These are phyloP conservation scores for Rhodotorula sphaerocarpa DNA, from an alignment of 768 basidiomycete species.

Conservation along the genomic window DNA sequence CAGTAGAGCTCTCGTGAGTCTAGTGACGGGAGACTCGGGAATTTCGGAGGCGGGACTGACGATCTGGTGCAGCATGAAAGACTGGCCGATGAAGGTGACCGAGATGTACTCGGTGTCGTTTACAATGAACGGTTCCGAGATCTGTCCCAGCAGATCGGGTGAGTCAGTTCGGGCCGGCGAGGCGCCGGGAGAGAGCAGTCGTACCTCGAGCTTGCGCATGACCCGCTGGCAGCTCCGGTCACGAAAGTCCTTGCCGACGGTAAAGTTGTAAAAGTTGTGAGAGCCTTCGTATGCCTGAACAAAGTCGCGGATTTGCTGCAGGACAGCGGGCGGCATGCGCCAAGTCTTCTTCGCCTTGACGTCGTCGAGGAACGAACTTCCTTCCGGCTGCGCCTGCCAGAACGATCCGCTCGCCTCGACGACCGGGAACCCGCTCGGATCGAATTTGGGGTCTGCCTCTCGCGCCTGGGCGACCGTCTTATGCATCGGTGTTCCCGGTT, in stretches of 20 bases:
- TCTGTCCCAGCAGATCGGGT: slow-evolving; percentile 45
- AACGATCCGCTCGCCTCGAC: slow-evolving; percentile 28
- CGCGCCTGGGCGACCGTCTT: slow-evolving; percentile 36
- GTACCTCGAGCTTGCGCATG: slow-evolving; percentile 78
- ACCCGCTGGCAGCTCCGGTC: slow-evolving; percentile 75
- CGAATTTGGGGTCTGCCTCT: neutral
- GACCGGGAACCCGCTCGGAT: slow-evolving; percentile 1
- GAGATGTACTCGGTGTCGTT: slow-evolving; percentile 92
- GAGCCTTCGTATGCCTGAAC: slow-evolving; percentile 69
- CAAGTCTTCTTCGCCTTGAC: slow-evolving; percentile 48
- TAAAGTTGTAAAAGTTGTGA: slow-evolving; percentile 98
- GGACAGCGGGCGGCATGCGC: slow-evolving; percentile 53
- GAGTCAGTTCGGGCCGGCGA: neutral
- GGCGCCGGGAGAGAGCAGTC: neutral
- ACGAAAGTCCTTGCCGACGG: slow-evolving; percentile 71
- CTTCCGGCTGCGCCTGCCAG: slow-evolving; percentile 31
- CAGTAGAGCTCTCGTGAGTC: neutral
- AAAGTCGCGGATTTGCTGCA: slow-evolving; percentile 54
- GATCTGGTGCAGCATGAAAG: slow-evolving; percentile 98
- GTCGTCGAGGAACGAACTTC: slow-evolving; percentile 28
- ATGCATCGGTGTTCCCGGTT: slow-evolving; percentile 58
- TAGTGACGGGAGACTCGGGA: too few relatives aligned
- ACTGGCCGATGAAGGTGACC: slow-evolving; percentile 88
- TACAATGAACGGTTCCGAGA: slow-evolving; percentile 76
- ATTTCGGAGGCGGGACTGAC: slow-evolving; percentile 37